Percentiles rank a stretch among this genome's conserved stretches.
Conservation (phyloP, 495 filamentous ascomycete species). For the Xylaria cubensis region DNA sequence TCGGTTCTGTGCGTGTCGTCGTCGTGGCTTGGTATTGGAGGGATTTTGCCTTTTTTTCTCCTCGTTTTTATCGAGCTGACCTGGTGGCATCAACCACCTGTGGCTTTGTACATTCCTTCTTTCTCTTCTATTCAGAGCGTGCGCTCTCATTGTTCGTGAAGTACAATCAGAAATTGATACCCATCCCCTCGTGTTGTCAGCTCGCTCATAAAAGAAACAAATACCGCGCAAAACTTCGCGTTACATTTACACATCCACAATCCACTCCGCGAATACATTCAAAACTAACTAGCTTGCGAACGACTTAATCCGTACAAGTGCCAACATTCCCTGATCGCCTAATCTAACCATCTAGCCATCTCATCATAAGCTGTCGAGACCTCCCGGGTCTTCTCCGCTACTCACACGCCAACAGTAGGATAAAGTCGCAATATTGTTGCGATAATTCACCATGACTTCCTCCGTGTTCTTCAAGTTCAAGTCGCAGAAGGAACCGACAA, state of each 20-base stretch:
- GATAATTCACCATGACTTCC: conserved; percentile 77
- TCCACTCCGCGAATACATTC: conserved; percentile 38
- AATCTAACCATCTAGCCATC: conserved; percentile 43
- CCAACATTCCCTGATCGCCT: conserved; percentile 27
- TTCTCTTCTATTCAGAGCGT: conserved; percentile 41
- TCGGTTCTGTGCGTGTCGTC: conserved; percentile 33
- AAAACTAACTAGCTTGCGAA: conserved; percentile 33
- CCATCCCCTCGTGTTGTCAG: conserved; percentile 51
- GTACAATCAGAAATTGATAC: conserved; percentile 67
- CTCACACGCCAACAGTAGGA: conserved; percentile 25
- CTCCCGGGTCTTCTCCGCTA: conserved; percentile 1
- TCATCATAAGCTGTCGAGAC: conserved; percentile 27
- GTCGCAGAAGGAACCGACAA: conserved; percentile 92
- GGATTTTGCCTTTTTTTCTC: conserved; percentile 38
- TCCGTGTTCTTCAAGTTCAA: conserved; percentile 99
- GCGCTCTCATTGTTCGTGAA: conserved; percentile 51
- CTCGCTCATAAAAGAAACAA: conserved; percentile 46
- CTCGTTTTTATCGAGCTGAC: conserved; percentile 36
- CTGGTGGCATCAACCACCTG: conserved; percentile 39
- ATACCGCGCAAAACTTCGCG: conserved; percentile 34
- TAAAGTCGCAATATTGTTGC: conserved; percentile 32
- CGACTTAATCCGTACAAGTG: conserved; percentile 26
- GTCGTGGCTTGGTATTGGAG: conserved; percentile 37
- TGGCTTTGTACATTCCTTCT: conserved; percentile 55
- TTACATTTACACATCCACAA: conserved; percentile 30